A percentile compares a stretch with the other conserved stretches of the same genome.
These are phyloP conservation scores for Diplodia seriata DNA, from an alignment of 2,329 filamentous ascomycete genomes.

Conservation along the genomic window DNA sequence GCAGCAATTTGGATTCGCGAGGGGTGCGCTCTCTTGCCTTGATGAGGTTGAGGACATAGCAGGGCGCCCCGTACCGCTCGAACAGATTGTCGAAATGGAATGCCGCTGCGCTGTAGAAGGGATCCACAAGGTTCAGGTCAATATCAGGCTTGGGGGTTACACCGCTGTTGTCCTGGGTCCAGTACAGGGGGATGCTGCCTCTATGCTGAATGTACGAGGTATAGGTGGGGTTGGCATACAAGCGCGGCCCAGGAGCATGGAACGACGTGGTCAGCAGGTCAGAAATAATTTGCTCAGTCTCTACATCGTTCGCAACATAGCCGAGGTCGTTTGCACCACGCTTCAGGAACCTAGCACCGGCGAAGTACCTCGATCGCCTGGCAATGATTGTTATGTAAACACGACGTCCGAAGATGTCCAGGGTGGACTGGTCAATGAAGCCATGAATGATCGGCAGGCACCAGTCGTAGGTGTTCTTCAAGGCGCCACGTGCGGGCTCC, in stretches of 20 bases:
- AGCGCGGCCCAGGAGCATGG: conserved; percentile 82
- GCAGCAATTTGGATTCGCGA: conserved; percentile 86
- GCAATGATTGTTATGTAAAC: conserved; percentile 95
- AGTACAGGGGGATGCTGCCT: conserved; percentile 94
- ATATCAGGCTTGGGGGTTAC: conserved; percentile 97
- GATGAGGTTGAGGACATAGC: conserved; percentile 91
- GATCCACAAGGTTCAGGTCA: conserved; percentile 91
- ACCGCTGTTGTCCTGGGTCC: conserved; percentile 95
- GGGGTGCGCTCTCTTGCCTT: conserved; percentile 84
- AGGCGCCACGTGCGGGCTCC: conserved; percentile 70
- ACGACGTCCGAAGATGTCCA: conserved; percentile 79
- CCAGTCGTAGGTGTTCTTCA: conserved; percentile 92
- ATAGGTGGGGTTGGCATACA: conserved; percentile 88
- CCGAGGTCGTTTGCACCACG: conserved; percentile 92
- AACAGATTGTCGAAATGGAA: conserved; percentile 96
- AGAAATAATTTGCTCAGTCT: conserved; percentile 97
- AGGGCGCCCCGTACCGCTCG: conserved; percentile 86
- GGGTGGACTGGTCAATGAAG: conserved; percentile 86
- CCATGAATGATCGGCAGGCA: conserved; percentile 95
- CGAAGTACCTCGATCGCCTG: conserved; percentile 88
- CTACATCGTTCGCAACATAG: conserved; percentile 97
- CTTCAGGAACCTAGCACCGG: conserved; percentile 92
- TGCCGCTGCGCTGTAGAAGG: conserved; percentile 91
- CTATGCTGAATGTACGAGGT: conserved; percentile 97
- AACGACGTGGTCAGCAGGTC: conserved; percentile 95